A percentile compares a stretch with the other conserved stretches of the same genome.
phyloP scores from a whole-genome alignment of 345 rosid genomes.

The Acer campestre region DNA sequence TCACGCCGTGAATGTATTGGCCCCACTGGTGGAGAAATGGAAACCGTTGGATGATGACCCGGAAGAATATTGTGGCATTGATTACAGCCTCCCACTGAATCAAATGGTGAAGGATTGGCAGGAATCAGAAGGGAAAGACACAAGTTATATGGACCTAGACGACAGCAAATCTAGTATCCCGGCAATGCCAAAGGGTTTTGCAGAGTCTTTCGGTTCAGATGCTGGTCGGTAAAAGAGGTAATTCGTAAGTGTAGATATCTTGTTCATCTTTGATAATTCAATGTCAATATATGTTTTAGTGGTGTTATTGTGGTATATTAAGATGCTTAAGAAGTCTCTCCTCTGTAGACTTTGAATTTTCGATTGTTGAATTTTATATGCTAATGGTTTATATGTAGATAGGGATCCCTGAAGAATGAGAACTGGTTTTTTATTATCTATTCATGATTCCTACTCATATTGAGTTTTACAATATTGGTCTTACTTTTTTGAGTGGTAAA shows the following conservation, averaged over 20 bases:
- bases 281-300: constrained; percentile 21
- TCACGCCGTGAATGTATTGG: constrained; percentile 65
- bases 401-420: too few relatives aligned
- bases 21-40: constrained; percentile 76
- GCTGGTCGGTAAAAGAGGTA: constrained; percentile 58
- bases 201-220: constrained; percentile 71
- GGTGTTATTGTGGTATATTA: neutral
- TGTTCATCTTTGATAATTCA: constrained; percentile 15
- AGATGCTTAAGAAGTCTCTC: neutral
- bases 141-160: constrained; percentile 52
- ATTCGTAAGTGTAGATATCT: constrained; percentile 33
- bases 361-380: too few relatives aligned
- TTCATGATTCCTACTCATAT: neutral
- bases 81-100: constrained; percentile 73
- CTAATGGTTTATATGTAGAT: too few relatives aligned
- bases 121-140: constrained; percentile 73
- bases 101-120: constrained; percentile 89
- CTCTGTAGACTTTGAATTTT: too few relatives aligned
- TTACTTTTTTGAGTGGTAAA: neutral
- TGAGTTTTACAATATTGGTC: neutral
- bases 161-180: constrained; percentile 81
- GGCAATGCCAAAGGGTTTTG: constrained; percentile 67
- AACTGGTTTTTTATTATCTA: too few relatives aligned
- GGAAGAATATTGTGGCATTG: constrained; percentile 71
- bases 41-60: constrained; percentile 55